Base-by-base conservation (phyloP, 257 asterid genomes). In the Dorcoceras hygrometricum region DNA sequence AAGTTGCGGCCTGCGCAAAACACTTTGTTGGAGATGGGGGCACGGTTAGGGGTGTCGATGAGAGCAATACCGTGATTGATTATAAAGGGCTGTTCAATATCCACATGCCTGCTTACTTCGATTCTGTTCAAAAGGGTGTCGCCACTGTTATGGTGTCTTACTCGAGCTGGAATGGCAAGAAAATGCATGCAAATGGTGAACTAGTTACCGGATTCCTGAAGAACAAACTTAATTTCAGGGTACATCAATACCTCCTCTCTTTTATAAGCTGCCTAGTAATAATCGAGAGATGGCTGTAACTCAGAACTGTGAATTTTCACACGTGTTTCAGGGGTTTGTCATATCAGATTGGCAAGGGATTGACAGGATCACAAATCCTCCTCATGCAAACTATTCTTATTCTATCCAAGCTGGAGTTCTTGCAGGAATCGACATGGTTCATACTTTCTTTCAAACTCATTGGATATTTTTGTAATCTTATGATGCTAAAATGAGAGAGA, bases 11-110 rank as follows among this genome's bases (percentile, higher is more conserved):
- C 55, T 87, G 90, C 8, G 96, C 94, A 5, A 84, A 86, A 76
- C 85, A 81, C 69, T 88, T 74, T 63, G 96, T 86, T 39, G 96
- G 96, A 12, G 96, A 89, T 58, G 95, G 96, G 32, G 96, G 96
- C 71, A 89, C 95, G 0, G 16, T 48, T 56, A 72, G 69, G 22
- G 96, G 95, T 36, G 71, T 87, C 5, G 87, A 89, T 62, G 82
- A 79, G 75, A 81, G 69, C 72, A 85, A 87, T 66, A 89, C 96
- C 7, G 64, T 74, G 57, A 76, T 79, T 26, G 67, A 80, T 71
- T 72, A 27, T 14, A 67, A 76, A 24, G 89, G 80, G 6, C 51
- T 89, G 81, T 71, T 77, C 5, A 43, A 76, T 64, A 83, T 89
- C 62, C 96, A 89, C 81, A 83, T 89, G 89, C 89, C 89, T 19